Evolutionary conservation across 306 rosid genomes (phyloP), one percentile per base, ranked within the genome.

Genomic region (Cucurbita pepo): DNA sequence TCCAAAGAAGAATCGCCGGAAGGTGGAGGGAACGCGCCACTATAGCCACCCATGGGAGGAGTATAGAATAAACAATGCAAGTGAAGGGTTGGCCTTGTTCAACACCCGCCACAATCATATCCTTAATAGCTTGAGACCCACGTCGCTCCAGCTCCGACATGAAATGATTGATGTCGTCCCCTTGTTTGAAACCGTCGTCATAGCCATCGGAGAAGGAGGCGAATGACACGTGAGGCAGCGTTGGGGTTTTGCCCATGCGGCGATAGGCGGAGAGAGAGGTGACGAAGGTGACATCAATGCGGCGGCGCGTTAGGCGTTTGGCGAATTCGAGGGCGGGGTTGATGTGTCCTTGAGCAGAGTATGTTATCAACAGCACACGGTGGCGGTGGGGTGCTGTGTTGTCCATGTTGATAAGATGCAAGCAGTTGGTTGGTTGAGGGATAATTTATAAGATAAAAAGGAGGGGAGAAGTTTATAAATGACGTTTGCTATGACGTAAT

Each of bases 311-410:
- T 9, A 84, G 83, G 30, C 77, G 73, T 74, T 79, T 76, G 59
- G 83, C 81, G 8, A 84, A 78, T 38, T 79, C 79, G 7, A 84
- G 78, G 38, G 73, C 43, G 0, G 85, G 88, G 72, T 81, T 81
- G 55, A 79, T 76, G 70, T 84, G 88, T 30, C 88, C 85, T n/a
- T 79, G 85, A 0, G 77, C 83, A 1, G 81, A 77, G 25, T 8
- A 79, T 6, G 75, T 18, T 0, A 76, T 56, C 14, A 84, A 34
- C 4, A 81, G 71, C 67, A 81, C 15, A 25, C 70, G 81, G 11
- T 25, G 11, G 58, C 58, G 30, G 4, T 47, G 30, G 58, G 40
- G 41, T 7, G 7, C 18, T 5, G 44, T 2, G 5, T 60, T 40
- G n/a, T 8, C 34, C 34, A 30, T 30, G 34, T 30, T 30, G 34